Evolutionary conservation across 257 asterid species (phyloP).

Genomic region (Ophiorrhiza pumila): DNA sequence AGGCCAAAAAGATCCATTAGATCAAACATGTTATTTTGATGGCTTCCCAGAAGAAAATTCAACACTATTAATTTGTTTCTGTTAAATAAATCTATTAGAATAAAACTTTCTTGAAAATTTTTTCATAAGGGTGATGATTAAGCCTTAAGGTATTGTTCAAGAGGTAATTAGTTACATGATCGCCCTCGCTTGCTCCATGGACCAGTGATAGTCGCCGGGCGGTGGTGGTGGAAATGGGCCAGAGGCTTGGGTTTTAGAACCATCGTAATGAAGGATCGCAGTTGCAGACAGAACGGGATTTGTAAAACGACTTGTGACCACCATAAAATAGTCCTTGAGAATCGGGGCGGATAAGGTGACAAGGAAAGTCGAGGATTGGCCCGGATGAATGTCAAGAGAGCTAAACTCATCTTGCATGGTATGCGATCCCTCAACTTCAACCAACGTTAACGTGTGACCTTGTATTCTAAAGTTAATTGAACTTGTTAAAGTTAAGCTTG

Average conservation of each 20-base stretch:
- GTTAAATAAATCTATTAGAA: no score
- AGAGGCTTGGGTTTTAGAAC: slow-evolving; percentile 40
- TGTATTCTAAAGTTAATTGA: slow-evolving; percentile 75
- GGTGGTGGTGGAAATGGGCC: slow-evolving; percentile 50
- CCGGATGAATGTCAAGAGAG: slow-evolving; percentile 70
- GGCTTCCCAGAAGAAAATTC: no score
- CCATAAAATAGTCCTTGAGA: slow-evolving; percentile 42
- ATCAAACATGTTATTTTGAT: no score
- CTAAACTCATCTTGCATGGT: slow-evolving; percentile 54
- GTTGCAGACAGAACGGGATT: slow-evolving; percentile 47
- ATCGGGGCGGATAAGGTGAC: slow-evolving; percentile 32
- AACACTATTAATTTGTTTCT: no score
- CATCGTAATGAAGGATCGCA: slow-evolving; percentile 47
- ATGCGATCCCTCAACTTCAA: slow-evolving; percentile 85
- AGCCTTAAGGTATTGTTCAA: no score
- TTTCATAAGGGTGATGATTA: no score
- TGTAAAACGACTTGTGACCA: slow-evolving; percentile 63
- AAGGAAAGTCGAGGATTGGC: slow-evolving; percentile 68
- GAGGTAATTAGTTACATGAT: slow-evolving; percentile 37
- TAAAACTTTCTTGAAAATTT: no score
- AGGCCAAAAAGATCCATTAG: background rate
- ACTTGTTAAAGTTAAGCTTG: slow-evolving; percentile 55
- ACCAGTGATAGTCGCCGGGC: slow-evolving; percentile 50
- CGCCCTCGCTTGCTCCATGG: slow-evolving; percentile 82
- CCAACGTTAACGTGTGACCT: slow-evolving; percentile 52